Base-by-base conservation (phyloP, 2,329 filamentous ascomycete genomes). In the Thielaviopsis cerberus region DNA sequence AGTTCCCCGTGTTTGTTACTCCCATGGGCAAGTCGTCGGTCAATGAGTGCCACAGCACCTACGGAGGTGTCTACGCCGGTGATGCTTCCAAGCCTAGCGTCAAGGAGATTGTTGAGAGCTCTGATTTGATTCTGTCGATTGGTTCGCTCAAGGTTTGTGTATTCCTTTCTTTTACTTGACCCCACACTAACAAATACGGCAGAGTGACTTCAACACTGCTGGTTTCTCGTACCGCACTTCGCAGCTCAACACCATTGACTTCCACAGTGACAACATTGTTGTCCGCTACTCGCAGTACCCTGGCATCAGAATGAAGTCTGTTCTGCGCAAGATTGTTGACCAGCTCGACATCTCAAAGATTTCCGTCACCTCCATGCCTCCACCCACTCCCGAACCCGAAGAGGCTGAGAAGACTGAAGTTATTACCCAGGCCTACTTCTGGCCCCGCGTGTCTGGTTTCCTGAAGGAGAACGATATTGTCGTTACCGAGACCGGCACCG, bases 21-120 rank as follows among this genome's bases (percentile, higher is more conserved):
- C 87, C 88, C 1, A 94, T 94, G 85, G 88, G 88, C 53, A 94
- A 94, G 72, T 80, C 88, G 20, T 85, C 86, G 22, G 78, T 95
- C 53, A 78, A 92, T 65, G 88, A 95, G 69, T 78, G 78, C 1
- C 76, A 85, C 53, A 73, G 77, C n/a, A 85, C 80, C 65, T 94
- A 85, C 64, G 86, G 86, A 23, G 89, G 89, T 62, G 86, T 94
- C 4, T 94, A 94, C 68, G 85, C 85, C 8, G 89, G 89, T n/a
- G 77, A 78, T 60, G 87, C 84, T 37, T 88, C 83, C 30, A 78
- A 83, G 56, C 73, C 77, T 0, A 76, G 77, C 41, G 83, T 86
- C 24, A 76, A 77, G 62, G 72, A 81, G 51, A 75, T 77, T 26
- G 77, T 89, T 23, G 85, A 88, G 65, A 73, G 74, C 1, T 79